Evolutionary conservation across 306 rosid species (phyloP).

Genomic region (Quercus variabilis): DNA sequence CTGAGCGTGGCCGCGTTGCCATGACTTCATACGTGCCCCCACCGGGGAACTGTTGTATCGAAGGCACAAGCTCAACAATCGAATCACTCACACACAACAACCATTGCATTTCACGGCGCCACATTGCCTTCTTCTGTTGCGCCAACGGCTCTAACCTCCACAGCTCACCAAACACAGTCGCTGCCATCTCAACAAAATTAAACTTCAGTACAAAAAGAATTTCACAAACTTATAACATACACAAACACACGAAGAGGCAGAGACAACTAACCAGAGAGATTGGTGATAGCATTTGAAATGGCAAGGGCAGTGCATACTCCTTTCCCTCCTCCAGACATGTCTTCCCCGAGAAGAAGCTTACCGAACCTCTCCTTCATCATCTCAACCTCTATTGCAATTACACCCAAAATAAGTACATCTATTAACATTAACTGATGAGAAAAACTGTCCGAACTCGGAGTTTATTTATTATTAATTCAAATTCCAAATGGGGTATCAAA

Average conservation of each 20-base stretch:
- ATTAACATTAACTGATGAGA: too few relatives aligned
- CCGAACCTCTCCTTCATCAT: slow-evolving; percentile 97
- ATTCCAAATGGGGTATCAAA: too few relatives aligned
- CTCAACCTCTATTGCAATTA: slow-evolving; percentile 52
- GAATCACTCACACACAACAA: slow-evolving; percentile 81
- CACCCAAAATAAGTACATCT: too few relatives aligned
- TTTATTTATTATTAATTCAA: too few relatives aligned
- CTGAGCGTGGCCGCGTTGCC: slow-evolving; percentile 74
- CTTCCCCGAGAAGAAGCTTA: slow-evolving; percentile 88
- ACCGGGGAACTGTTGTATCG: slow-evolving; percentile 83
- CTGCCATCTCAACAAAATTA: slow-evolving; percentile 39
- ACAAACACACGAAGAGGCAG: neutral
- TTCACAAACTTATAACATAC: neutral
- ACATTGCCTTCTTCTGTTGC: slow-evolving; percentile 75
- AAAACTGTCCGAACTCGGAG: too few relatives aligned
- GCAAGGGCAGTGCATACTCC: slow-evolving; percentile 97
- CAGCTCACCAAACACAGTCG: slow-evolving; percentile 85
- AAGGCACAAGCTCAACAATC: slow-evolving; percentile 85
- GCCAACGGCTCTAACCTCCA: slow-evolving; percentile 93
- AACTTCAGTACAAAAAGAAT: slow-evolving; percentile 3
- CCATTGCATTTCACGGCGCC: slow-evolving; percentile 95
- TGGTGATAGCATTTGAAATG: slow-evolving; percentile 86
- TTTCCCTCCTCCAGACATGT: slow-evolving; percentile 99
- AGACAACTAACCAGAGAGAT: slow-evolving; percentile 73
- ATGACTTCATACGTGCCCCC: slow-evolving; percentile 90